Conservation (phyloP, 1,139 yeast genomes). For the Nakaseomyces sp. region DNA sequence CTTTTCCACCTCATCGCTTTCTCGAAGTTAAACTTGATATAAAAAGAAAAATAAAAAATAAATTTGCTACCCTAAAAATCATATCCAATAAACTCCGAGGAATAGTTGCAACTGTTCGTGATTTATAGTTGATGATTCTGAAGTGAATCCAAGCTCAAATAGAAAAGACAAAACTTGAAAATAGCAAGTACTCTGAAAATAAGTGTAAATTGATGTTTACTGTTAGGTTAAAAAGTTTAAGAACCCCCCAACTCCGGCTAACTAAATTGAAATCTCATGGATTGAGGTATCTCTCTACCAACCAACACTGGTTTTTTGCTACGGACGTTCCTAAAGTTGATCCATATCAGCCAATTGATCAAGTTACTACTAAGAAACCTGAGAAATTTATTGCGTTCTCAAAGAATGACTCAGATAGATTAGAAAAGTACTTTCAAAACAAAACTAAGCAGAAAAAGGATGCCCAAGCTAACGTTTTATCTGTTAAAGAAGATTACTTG, state of each 20-base stretch:
- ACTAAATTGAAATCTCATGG: neutral
- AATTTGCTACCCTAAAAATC: too few relatives aligned
- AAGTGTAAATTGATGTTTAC: neutral
- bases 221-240: too few relatives aligned
- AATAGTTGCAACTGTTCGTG: too few relatives aligned
- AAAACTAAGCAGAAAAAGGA: conserved; percentile 7
- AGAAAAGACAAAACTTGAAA: too few relatives aligned
- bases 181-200: too few relatives aligned
- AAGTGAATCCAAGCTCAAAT: too few relatives aligned
- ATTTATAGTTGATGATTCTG: too few relatives aligned
- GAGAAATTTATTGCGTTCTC: conserved; percentile 65
- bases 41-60: too few relatives aligned
- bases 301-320: conserved; percentile 63
- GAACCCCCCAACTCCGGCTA: neutral
- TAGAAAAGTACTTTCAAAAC: conserved; percentile 44
- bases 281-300: neutral
- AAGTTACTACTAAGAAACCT: conserved; percentile 38
- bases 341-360: conserved; percentile 51
- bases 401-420: conserved; percentile 46
- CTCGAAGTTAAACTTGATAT: too few relatives aligned
- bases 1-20: neutral
- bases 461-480: conserved; percentile 31
- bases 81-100: too few relatives aligned
- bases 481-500: conserved; percentile 74
- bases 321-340: conserved; percentile 65